Evolutionary conservation across 805 yeast species (phyloP).

Genomic region (Pichia ethanolica): DNA sequence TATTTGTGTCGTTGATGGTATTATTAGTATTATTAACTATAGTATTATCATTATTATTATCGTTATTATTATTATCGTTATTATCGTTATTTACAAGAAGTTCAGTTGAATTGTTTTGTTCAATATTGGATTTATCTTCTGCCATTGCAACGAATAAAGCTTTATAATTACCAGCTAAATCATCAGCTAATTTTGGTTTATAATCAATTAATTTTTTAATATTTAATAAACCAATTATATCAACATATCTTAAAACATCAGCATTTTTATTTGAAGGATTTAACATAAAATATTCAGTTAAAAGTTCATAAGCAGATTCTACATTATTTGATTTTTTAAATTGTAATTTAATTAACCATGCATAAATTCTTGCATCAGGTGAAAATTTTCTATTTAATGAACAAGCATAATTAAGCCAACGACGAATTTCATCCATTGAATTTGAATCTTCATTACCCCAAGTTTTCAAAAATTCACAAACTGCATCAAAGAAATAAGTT

Average conservation of each 20-base stretch:
- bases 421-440: constrained; percentile 15
- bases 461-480: constrained; percentile 52
- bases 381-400: constrained; percentile 14
- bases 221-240: constrained; percentile 38
- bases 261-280: constrained; percentile 22
- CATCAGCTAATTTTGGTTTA: constrained; percentile 19
- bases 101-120: background rate
- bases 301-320: constrained; percentile 11
- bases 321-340: constrained; percentile 18
- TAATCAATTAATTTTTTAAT: constrained; percentile 30
- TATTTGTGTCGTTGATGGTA: no score
- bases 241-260: constrained; percentile 36
- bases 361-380: constrained; percentile 23
- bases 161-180: constrained; percentile 21
- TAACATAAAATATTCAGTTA: constrained; percentile 11
- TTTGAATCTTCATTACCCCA: constrained; percentile 27
- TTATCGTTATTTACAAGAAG: no score
- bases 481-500: constrained; percentile 52
- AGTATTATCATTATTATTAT: no score
- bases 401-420: constrained; percentile 21
- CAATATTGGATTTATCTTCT: constrained; percentile 1
- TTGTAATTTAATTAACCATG: constrained; percentile 23
- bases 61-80: no score
- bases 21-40: no score
- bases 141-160: constrained; percentile 17